These are phyloP conservation scores for Kandelia obovata DNA, from an alignment of 345 rosid genomes.

Conservation along the genomic window DNA sequence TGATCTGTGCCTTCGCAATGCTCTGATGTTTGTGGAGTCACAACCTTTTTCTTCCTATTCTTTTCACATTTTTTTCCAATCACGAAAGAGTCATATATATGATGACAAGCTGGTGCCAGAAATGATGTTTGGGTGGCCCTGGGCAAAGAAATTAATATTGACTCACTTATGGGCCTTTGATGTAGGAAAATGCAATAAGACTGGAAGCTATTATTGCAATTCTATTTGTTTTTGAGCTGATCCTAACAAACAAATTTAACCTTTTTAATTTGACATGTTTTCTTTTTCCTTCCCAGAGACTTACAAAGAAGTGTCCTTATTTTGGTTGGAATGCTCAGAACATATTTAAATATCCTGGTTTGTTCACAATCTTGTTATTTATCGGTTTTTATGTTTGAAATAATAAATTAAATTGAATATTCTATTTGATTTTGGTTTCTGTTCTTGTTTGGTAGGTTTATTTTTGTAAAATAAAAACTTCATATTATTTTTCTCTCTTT, in stretches of 20 bases:
- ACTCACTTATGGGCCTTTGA: not conserved
- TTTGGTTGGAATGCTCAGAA: constrained; percentile 85
- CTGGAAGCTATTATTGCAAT: not conserved
- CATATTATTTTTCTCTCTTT: constrained; percentile 1
- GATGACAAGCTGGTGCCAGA: not conserved
- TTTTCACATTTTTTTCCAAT: not conserved
- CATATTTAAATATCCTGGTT: constrained; percentile 84
- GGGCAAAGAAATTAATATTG: not conserved
- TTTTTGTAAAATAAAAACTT: constrained; percentile 2
- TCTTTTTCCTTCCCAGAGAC: constrained; percentile 45
- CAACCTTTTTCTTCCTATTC: not conserved
- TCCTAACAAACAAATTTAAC: constrained; percentile 1
- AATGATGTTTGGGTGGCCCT: not conserved
- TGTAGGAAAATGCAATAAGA: not conserved
- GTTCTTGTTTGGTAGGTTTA: not conserved
- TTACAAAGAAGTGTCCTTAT: constrained; percentile 57
- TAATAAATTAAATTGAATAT: not conserved
- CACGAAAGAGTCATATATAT: not conserved
- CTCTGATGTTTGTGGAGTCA: not conserved
- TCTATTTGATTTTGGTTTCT: constrained; percentile 3
- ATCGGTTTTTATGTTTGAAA: not conserved
- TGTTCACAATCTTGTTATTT: constrained; percentile 31
- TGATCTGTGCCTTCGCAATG: not conserved
- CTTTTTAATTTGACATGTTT: constrained; percentile 3
- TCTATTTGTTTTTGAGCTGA: not conserved